Conservation (phyloP, 805 yeast species). For the Metschnikowia matae region DNA sequence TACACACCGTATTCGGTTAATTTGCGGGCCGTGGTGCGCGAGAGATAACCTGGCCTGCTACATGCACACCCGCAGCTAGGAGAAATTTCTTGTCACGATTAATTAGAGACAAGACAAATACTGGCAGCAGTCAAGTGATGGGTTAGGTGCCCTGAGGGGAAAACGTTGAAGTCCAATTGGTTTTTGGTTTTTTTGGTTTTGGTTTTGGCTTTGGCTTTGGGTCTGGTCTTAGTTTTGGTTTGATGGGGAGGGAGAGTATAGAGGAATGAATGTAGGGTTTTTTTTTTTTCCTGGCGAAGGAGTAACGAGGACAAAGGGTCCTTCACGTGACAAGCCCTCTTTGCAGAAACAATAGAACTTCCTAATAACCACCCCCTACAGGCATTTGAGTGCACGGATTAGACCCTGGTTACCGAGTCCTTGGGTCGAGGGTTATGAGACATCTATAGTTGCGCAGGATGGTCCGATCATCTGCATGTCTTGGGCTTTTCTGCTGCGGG, state of each 20-base stretch:
- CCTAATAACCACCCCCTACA: not conserved
- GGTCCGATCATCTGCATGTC: not conserved
- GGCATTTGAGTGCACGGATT: not conserved
- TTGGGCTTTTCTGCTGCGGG: not conserved
- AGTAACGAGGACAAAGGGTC: not conserved
- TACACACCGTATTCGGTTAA: not conserved
- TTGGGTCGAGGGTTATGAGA: not conserved
- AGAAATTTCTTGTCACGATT: not conserved
- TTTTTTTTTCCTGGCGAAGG: no score
- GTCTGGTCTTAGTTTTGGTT: no score
- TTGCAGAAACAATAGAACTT: not conserved
- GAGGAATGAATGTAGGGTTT: no score
- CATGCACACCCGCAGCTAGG: not conserved
- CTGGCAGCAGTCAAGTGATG: no score
- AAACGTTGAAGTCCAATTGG: no score
- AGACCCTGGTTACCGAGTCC: not conserved
- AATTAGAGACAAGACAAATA: not conserved
- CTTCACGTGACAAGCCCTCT: not conserved
- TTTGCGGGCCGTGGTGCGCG: slow-evolving; percentile 4
- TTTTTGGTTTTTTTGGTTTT: no score
- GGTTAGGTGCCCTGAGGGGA: no score
- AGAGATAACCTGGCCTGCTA: not conserved
- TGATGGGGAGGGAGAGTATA: no score
- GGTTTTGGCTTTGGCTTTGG: no score
- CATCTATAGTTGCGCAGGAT: not conserved